Percentiles rank a stretch among this genome's conserved stretches.
Conservation (phyloP, 371 early-diverging fungal species). For the Rhizopus delemar region DNA sequence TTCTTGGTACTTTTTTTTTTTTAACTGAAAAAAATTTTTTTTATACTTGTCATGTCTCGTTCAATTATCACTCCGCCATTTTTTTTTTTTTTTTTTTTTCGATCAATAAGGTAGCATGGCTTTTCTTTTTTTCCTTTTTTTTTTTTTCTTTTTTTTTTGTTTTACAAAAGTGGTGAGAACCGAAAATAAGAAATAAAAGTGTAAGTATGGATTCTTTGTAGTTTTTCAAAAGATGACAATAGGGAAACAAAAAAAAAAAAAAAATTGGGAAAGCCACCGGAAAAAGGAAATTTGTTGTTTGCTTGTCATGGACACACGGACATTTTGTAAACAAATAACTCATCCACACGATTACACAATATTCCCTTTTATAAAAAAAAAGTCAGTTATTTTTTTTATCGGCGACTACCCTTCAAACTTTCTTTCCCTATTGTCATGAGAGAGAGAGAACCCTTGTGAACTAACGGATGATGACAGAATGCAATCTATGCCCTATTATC, state of each 20-base stretch:
- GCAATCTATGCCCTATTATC: constrained; percentile 43
- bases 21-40: constrained; percentile 5
- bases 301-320: not conserved
- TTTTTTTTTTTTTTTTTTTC: constrained; percentile 6
- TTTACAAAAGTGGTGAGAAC: not conserved
- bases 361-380: not conserved
- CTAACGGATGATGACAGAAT: constrained; percentile 10
- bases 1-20: not conserved
- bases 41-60: constrained; percentile 12
- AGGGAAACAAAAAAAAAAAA: constrained; percentile 8
- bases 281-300: constrained; percentile 5
- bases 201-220: not conserved
- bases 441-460: constrained; percentile 2
- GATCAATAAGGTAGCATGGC: not conserved
- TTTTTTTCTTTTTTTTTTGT: constrained; percentile 11
- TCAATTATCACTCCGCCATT: constrained; percentile 8
- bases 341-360: not conserved
- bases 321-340: not conserved
- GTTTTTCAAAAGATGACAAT: not conserved
- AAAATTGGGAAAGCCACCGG: constrained; percentile 11
- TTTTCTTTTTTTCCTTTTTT: constrained; percentile 6
- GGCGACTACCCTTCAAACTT: constrained; percentile 8
- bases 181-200: not conserved
- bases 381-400: not conserved
- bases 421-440: not conserved